Conservation (phyloP, 1,139 yeast genomes). For the Kodamaea derodonti region DNA sequence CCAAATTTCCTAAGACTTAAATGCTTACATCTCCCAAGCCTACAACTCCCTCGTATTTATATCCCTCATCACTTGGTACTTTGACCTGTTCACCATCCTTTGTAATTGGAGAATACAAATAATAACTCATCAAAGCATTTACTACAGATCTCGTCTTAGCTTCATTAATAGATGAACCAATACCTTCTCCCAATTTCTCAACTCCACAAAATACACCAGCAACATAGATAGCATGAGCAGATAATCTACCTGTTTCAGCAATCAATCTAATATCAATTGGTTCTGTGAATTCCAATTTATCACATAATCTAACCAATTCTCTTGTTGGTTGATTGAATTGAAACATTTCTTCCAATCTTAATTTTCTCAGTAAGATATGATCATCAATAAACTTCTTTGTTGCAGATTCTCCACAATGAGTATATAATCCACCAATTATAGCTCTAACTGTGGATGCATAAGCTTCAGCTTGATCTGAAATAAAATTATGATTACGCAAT, state of each 20-base stretch:
- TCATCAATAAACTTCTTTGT: constrained; percentile 64
- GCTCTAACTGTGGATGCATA: constrained; percentile 63
- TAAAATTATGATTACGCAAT: constrained; percentile 19
- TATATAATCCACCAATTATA: constrained; percentile 68
- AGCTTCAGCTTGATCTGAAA: constrained; percentile 35
- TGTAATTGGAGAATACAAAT: constrained; percentile 77
- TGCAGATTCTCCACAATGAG: constrained; percentile 58
- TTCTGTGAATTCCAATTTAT: constrained; percentile 67
- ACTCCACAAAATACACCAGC: constrained; percentile 89
- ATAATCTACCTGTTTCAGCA: constrained; percentile 89
- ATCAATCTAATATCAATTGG: constrained; percentile 76
- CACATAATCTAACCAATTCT: constrained; percentile 75
- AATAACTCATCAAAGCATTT: constrained; percentile 87
- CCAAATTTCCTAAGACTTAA: no score
- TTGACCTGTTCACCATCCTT: constrained; percentile 36
- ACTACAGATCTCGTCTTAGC: constrained; percentile 92
- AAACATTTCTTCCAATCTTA: constrained; percentile 71
- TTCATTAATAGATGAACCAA: constrained; percentile 86
- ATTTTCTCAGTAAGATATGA: constrained; percentile 74
- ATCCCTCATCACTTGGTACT: constrained; percentile 57
- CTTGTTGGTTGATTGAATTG: constrained; percentile 82
- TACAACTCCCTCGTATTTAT: constrained; percentile 45
- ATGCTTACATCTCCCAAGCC: constrained; percentile 56
- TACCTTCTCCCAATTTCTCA: constrained; percentile 88
- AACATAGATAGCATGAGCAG: constrained; percentile 80